phyloP scores from a whole-genome alignment of 805 yeast genomes.

The Sungouiozyma intestinalis region DNA sequence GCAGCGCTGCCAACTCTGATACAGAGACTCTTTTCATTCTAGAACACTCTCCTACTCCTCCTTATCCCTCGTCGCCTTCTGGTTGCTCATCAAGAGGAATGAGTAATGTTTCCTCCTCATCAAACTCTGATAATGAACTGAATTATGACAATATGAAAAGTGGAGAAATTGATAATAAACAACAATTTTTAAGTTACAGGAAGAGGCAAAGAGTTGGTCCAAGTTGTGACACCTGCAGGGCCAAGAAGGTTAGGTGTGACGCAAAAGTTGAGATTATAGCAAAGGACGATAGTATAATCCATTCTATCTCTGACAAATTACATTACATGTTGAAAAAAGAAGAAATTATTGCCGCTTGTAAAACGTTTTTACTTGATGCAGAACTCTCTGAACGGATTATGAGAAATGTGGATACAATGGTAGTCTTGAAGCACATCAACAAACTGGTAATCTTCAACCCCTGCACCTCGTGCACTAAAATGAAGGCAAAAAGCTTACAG shows the following conservation, averaged over 20 bases:
- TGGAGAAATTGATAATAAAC: background rate
- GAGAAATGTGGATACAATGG: background rate
- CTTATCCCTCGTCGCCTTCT: background rate
- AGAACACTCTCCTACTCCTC: background rate
- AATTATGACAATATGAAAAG: background rate
- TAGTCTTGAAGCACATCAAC: slow-evolving; percentile 19
- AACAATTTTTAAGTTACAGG: background rate
- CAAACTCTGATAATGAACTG: background rate
- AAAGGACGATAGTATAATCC: slow-evolving; percentile 17
- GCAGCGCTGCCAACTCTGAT: background rate
- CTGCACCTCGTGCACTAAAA: slow-evolving; percentile 43
- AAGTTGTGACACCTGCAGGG: slow-evolving; percentile 60
- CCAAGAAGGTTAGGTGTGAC: slow-evolving; percentile 63
- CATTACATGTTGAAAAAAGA: slow-evolving; percentile 12
- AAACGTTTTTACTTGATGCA: slow-evolving; percentile 4
- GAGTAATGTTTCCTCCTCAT: background rate
- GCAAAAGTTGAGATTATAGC: slow-evolving; percentile 43
- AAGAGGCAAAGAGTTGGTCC: slow-evolving; percentile 62
- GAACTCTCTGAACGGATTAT: slow-evolving; percentile 1
- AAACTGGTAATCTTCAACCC: slow-evolving; percentile 39
- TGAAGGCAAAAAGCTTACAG: slow-evolving; percentile 4
- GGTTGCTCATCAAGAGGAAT: background rate
- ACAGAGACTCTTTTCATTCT: background rate
- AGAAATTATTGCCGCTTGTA: slow-evolving; percentile 3
- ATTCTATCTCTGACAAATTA: slow-evolving; percentile 12